Base-by-base conservation (phyloP, 2,329 filamentous ascomycete genomes). In the Arachnomyces sp. region DNA sequence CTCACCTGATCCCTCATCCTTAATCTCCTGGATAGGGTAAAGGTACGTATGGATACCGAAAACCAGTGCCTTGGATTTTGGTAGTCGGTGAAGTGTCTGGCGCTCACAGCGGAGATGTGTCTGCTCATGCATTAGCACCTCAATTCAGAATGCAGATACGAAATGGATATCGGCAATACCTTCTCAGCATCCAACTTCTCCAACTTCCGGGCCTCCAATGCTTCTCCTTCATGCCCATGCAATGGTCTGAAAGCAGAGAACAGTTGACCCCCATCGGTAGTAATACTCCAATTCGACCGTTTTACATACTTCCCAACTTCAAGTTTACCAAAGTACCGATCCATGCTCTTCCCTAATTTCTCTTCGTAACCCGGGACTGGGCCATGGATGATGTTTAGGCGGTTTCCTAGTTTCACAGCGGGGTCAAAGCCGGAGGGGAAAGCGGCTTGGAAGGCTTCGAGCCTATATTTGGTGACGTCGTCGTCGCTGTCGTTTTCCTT, bases 21-120 rank as follows among this genome's bases (percentile, higher is more conserved):
- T 77, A 34, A 82, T 59, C 37, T 76, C 65, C 30, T 49, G 49
- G 6, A 82, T 54, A 2, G 68, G 66, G 55, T 81, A 80, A 42
- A 69, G 60, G 55, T 79, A 81, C 12, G 78, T 81, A 57, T 80
- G 78, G 55, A 81, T 76, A 0, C 65, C 68, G 58, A 82, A 82
- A 0, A 80, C 67, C 14, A 81, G 36, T 6, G 74, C 76, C 38
- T 65, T 63, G 0, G 66, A 72, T 35, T 58, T 47, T 3, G 75
- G 75, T 17, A 82, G 54, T 1, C 78, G 67, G 59, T 80, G 76
- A 28, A 82, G 55, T 1, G 74, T 77, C 62, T 82, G 78, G 25
- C 76, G 61, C 56, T 82, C 78, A 46, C 67, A 74, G 3, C 78
- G 63, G 15, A 82, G 39, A 30, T 65, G 57, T 0, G 68, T 70